Base-by-base conservation (phyloP, 805 yeast species). In the Priceomyces melissophilus region DNA sequence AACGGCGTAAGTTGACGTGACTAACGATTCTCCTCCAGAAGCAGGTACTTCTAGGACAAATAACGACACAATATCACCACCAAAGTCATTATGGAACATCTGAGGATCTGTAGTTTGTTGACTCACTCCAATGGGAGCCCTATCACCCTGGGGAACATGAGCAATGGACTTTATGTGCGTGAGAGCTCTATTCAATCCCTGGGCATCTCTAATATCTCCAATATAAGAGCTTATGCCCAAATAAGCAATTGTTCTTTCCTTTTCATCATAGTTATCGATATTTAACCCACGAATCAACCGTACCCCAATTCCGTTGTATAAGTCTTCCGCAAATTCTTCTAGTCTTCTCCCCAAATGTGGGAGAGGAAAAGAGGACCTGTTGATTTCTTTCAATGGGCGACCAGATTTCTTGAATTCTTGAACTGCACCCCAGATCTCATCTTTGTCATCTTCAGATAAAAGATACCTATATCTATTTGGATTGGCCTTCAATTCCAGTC, bases 71-170 rank as follows among this genome's bases (percentile, higher is more conserved):
- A 44, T 37, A 27, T 44, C 47, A 12, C 43, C 36, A n/a, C 47
- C 47, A 16, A 41, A 20, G 30, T 44, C 47, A 36, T 37, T 38
- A 35, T 44, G 47, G 25, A 41, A 44, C 47, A 44, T 44, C 17
- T 44, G 47, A 9, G 47, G 35, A 25, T 44, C 47, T 11, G 47
- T 44, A 8, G 47, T 44, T 35, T 44, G 47, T 25, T 44, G 47
- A 28, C 47, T 44, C 17, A 44, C 47, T 5, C 35, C 47, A n/a
- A 44, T 44, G 5, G 42, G 44, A 9, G 47, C 47, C 16, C 47
- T 32, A n/a, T 44, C 28, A 14, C 32, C 44, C 16, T 38, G 40
- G 3, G 47, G 42, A 12, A 44, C 31, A 38, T 44, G 47, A 2
- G 42, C 44, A 13, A 44, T 44, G 13, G 45, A 41, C 30, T 44